Base-by-base conservation (phyloP, 2,329 filamentous ascomycete species). In the Fusarium albidum region DNA sequence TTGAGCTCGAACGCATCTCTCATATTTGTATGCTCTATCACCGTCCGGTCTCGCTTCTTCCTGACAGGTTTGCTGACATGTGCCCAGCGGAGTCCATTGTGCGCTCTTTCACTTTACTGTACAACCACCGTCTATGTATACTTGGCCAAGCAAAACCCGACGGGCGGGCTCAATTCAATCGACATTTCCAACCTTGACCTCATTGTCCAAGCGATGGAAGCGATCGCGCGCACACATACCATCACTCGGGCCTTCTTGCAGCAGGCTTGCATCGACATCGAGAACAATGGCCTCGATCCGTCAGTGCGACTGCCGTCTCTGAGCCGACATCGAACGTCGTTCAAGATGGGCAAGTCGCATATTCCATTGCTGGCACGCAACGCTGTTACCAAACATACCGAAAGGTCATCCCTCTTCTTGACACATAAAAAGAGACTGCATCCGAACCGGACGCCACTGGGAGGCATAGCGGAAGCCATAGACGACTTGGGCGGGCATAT, bases 171-270 rank as follows among this genome's bases (percentile, higher is more conserved):
- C 63, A 84, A 80, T 65, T 78, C 77, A 14, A 64, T 68, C 5
- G 68, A 78, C 35, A 61, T 70, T 9, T 72, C 74, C 9, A 82
- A 82, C 41, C 79, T 97, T 6, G 87, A 94, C 65, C 92, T 94
- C 61, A 78, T 96, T 32, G 75, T 96, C 5, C 81, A 84, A 14
- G 89, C 90, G 5, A 92, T 97, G 85, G 86, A 91, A 45, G 84
- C 86, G 3, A 80, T 96, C 55, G 89, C 89, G 43, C 82, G 83
- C 31, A 84, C 85, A 48, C 92, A 95, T 66, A 79, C 86, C 2
- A 82, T 97, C 26, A 93, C 91, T 0, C 86, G 89, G 37, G 91
- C 90, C 0, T 96, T 96, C 69, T 77, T 96, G n/a, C 86, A 89
- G 10, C 93, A 97, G 68, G 77, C 94, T 1, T 84, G 92, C 52